Conservation (phyloP, 306 rosid species). For the Glycine tomentella region DNA sequence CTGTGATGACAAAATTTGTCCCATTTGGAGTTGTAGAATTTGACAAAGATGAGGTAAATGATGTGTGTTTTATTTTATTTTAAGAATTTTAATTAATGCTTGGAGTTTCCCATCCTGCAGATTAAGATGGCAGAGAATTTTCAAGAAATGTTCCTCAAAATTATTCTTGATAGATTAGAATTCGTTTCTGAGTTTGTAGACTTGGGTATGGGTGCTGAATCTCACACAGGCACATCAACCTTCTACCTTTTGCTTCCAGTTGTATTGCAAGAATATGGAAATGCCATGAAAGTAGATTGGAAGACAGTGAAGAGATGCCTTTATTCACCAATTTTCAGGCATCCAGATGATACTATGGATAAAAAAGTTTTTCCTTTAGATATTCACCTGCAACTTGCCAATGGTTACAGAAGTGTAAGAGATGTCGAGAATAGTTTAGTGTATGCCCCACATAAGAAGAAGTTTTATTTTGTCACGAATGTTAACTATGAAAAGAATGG, state of each 20-base stretch:
- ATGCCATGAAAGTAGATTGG: conserved; percentile 74
- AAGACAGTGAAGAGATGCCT: conserved; percentile 70
- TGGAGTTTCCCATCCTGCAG: conserved; percentile 55
- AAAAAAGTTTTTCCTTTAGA: conserved; percentile 40
- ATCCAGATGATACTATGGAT: conserved; percentile 43
- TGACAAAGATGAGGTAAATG: conserved; percentile 74
- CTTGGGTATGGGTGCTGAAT: conserved; percentile 59
- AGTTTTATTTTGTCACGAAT: conserved; percentile 69
- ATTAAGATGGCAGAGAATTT: conserved; percentile 77
- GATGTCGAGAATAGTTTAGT: conserved; percentile 83
- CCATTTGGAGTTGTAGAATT: conserved; percentile 74
- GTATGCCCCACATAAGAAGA: conserved; percentile 63
- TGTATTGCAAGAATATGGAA: conserved; percentile 51
- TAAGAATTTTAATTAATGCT: conserved; percentile 21
- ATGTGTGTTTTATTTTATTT: not conserved
- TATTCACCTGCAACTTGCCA: conserved; percentile 65
- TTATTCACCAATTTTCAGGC: conserved; percentile 79
- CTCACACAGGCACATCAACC: conserved; percentile 55
- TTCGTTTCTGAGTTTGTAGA: conserved; percentile 69
- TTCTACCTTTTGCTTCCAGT: conserved; percentile 94
- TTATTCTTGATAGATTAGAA: conserved; percentile 81
- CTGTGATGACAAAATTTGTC: conserved; percentile 72
- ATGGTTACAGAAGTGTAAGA: conserved; percentile 63
- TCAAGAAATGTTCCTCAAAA: conserved; percentile 93
- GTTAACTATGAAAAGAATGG: conserved; percentile 60